phyloP scores from a whole-genome alignment of 148 eudicot genomes.

The Pharnaceum exiguum region DNA sequence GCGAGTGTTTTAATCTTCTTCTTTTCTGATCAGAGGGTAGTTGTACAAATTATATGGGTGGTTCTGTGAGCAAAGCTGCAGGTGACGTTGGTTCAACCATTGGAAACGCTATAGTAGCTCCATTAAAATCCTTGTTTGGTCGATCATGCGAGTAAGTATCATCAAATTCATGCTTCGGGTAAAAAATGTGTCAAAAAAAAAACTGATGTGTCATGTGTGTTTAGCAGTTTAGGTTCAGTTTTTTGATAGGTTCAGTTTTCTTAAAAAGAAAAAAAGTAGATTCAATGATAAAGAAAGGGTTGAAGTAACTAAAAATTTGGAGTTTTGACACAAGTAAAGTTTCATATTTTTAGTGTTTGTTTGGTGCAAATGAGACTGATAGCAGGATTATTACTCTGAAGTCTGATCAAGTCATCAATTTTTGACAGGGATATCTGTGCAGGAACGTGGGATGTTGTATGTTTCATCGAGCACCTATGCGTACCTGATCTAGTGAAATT shows the following conservation, averaged over 20 bases:
- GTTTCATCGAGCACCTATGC: constrained; percentile 45
- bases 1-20: neutral
- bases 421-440: constrained; percentile 32
- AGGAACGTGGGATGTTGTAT: constrained; percentile 42
- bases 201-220: neutral
- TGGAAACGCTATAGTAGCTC: constrained; percentile 30
- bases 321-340: no score
- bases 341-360: neutral
- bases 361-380: neutral
- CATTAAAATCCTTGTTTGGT: constrained; percentile 32
- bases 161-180: neutral
- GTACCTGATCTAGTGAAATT: constrained; percentile 28
- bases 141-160: constrained; percentile 42
- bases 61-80: constrained; percentile 27
- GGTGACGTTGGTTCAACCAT: constrained; percentile 28
- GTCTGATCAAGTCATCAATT: neutral
- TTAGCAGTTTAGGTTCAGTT: neutral
- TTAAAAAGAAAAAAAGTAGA: no score
- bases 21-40: neutral
- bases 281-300: no score
- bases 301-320: no score
- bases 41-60: constrained; percentile 22
- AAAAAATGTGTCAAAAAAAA: no score
- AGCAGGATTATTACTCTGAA: neutral
- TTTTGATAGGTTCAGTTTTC: no score